Conservation (phyloP, 2,329 filamentous ascomycete genomes). For the Trichothecium roseum region DNA sequence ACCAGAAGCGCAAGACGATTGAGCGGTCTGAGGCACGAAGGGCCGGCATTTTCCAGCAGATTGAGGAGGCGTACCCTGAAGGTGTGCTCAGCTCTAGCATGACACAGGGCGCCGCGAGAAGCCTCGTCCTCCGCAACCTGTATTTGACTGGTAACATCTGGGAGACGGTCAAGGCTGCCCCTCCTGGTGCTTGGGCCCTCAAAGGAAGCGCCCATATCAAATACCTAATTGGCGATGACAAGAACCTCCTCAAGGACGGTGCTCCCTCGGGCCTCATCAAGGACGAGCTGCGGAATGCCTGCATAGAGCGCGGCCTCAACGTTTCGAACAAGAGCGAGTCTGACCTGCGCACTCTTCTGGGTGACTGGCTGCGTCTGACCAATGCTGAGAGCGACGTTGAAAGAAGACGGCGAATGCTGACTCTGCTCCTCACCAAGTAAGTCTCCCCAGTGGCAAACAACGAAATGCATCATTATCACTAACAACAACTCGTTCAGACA, state of each 20-base stretch:
- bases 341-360: conserved; percentile 37
- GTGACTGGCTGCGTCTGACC: conserved; percentile 37
- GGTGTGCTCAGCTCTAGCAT: conserved; percentile 24
- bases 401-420: conserved; percentile 25
- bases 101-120: conserved; percentile 16
- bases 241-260: conserved; percentile 52
- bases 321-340: conserved; percentile 45
- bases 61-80: conserved; percentile 20
- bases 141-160: conserved; percentile 35
- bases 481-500: conserved; percentile 14
- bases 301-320: conserved; percentile 57
- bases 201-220: conserved; percentile 43
- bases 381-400: conserved; percentile 23
- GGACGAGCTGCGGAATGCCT: conserved; percentile 60
- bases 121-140: conserved; percentile 31
- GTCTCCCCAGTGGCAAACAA: conserved; percentile 7
- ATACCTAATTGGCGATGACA: conserved; percentile 63
- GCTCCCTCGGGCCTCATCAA: conserved; percentile 43
- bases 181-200: conserved; percentile 40
- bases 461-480: too few relatives aligned
- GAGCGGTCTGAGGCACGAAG: conserved; percentile 45
- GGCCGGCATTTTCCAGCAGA: conserved; percentile 33
- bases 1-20: conserved; percentile 52
- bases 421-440: conserved; percentile 30
- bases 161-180: conserved; percentile 29